A percentile compares a stretch with the other conserved stretches of the same genome.
Conservation (phyloP, 208 protist genomes). For the Acanthamoeba lenticulata region DNA sequence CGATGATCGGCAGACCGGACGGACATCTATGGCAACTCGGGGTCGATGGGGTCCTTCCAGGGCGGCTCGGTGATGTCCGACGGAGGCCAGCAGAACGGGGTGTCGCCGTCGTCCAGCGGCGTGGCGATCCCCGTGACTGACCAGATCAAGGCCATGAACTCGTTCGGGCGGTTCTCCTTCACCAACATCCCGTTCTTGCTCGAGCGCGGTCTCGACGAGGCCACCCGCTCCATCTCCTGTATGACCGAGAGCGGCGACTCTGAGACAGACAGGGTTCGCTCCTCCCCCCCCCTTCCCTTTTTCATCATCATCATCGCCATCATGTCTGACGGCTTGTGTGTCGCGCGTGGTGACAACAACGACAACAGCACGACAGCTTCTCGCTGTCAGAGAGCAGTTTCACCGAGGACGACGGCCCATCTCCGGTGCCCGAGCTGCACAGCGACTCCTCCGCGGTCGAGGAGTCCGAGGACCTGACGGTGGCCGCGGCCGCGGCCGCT, state of each 20-base stretch:
- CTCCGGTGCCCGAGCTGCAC: neutral
- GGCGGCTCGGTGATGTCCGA: neutral
- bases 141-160: conserved; percentile 59
- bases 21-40: neutral
- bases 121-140: conserved; percentile 9
- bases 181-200: conserved; percentile 68
- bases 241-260: conserved; percentile 5
- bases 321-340: too few species aligned
- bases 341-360: too few species aligned
- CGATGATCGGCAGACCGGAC: neutral
- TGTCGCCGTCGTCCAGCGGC: neutral
- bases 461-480: neutral
- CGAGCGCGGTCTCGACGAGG: conserved; percentile 25
- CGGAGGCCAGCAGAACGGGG: neutral
- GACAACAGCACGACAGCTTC: neutral
- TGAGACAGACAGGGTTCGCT: neutral
- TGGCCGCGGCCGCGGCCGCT: conserved; percentile 10
- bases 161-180: conserved; percentile 62
- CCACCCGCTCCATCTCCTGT: conserved; percentile 31
- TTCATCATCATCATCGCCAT: too few species aligned
- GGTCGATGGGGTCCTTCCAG: conserved; percentile 12
- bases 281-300: neutral
- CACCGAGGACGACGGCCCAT: neutral
- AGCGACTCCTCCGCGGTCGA: neutral
- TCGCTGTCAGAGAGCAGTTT: neutral